Evolutionary conservation across 306 rosid species (phyloP), one percentile per base, ranked within the genome.

Genomic region (Medicago ruthenica): DNA sequence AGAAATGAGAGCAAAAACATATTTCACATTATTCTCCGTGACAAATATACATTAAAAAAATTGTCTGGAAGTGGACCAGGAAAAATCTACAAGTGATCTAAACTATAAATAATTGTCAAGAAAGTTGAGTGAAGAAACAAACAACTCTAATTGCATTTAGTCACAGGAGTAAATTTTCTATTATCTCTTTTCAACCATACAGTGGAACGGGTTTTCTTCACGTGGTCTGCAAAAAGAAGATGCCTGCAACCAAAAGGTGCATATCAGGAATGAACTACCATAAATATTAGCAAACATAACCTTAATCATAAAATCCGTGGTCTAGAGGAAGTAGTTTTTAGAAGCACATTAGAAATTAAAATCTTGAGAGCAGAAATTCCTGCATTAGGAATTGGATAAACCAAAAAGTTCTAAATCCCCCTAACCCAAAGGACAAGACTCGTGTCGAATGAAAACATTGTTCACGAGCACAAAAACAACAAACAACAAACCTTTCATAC

Each of bases 171-270:
- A 77, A 89, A 92, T 72, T 82, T 88, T 61, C 64, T 73, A 81
- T 89, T 92, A 53, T 90, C 92, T 88, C 86, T 91, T 85, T 81
- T 92, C 82, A 95, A 63, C 97, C 97, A 90, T 76, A 89, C 45
- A 12, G 96, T 89, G 31, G 97, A 89, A 41, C 99, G 97, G 45
- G 97, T 95, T 82, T 85, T 92, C 92, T 87, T 88, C 70, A 95
- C 87, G 34, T 84, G 65, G 70, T 95, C 97, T 9, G 84, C 86
- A 55, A 92, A 95, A 62, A 92, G 87, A 36, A 70, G 81, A 78
- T 95, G 86, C 90, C 98, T 95, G 87, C 75, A 82, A 77, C 64
- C 54, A 16, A 62, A 36, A 59, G 60, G 76, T 68, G 57, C 61
- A 65, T 45, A 79, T 80, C 79, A 85, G 82, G 67, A 63, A 60